A percentile compares a stretch with the other conserved stretches of the same genome.
Evolutionary conservation across 2,329 filamentous ascomycete species (phyloP).

Genomic region (Monilinia vaccinii-corymbosi): DNA sequence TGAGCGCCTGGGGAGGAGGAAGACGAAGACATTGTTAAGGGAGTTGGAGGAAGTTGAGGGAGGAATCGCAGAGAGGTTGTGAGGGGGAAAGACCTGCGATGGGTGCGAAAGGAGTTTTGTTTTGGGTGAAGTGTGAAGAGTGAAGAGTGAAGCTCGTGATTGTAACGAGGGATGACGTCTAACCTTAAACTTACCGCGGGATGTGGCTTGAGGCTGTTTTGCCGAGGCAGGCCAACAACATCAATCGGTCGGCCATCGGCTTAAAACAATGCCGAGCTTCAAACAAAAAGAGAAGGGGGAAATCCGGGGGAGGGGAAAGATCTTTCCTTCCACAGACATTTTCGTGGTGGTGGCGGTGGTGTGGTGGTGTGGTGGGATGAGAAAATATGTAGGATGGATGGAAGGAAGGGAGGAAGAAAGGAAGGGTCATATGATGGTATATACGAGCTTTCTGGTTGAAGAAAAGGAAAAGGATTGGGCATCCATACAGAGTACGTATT

Average conservation of each 20-base stretch:
- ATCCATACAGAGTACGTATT: too few relatives aligned
- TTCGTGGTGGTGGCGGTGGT: not conserved
- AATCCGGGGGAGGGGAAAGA: not conserved
- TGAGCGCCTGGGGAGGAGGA: constrained; percentile 16
- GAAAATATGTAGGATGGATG: too few relatives aligned
- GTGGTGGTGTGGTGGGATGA: not conserved
- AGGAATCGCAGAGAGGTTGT: not conserved
- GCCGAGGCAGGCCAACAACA: constrained; percentile 10
- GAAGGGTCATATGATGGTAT: constrained; percentile 1
- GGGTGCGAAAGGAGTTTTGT: not conserved
- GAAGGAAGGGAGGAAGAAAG: not conserved
- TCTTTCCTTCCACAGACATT: not conserved
- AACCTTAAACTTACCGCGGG: not conserved
- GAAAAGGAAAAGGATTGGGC: not conserved
- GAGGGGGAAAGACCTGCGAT: not conserved
- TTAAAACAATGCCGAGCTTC: not conserved
- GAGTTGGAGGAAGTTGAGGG: not conserved
- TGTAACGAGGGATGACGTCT: not conserved
- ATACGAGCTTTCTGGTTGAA: not conserved
- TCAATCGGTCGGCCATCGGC: not conserved
- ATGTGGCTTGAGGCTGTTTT: not conserved
- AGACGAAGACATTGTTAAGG: constrained; percentile 4
- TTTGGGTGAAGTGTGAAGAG: not conserved
- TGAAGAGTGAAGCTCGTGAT: not conserved
- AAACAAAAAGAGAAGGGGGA: not conserved